phyloP scores from a whole-genome alignment of 2,329 filamentous ascomycete genomes.

The Sordariomycetes sp. region DNA sequence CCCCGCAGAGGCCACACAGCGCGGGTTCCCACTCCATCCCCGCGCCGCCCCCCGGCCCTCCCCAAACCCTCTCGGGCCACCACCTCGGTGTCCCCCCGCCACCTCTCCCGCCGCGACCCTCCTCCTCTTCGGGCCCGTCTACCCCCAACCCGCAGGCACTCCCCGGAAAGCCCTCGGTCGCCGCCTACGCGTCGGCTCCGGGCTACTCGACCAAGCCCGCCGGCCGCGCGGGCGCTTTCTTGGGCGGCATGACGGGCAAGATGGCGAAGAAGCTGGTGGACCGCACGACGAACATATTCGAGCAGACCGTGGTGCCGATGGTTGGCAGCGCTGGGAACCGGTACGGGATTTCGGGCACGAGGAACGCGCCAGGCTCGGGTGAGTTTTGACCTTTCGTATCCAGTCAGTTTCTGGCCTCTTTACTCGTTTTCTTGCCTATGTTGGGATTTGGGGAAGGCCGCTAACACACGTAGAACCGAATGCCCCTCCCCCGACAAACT shows the following conservation, averaged over 20 bases:
- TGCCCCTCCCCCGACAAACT: background rate
- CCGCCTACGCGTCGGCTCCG: background rate
- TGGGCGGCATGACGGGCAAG: constrained; percentile 9
- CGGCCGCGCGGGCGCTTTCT: background rate
- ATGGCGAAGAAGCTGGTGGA: constrained; percentile 10
- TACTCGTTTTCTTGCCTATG: background rate
- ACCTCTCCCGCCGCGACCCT: background rate
- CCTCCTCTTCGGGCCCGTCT: background rate
- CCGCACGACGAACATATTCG: constrained; percentile 11
- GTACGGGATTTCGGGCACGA: background rate
- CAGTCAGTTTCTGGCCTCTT: background rate
- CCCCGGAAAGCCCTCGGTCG: background rate
- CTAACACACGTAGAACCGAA: background rate
- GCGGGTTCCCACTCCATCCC: background rate
- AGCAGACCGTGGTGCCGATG: constrained; percentile 11
- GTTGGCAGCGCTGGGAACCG: constrained; percentile 5
- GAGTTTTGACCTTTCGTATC: background rate
- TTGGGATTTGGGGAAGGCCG: background rate
- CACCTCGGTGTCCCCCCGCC: background rate
- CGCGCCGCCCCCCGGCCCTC: background rate
- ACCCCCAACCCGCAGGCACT: background rate
- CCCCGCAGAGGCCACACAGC: background rate
- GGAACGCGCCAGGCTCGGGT: background rate
- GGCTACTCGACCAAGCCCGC: background rate
- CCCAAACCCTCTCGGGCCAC: background rate